Base-by-base conservation (phyloP, 2,329 filamentous ascomycete species). In the Penicillium sp. region DNA sequence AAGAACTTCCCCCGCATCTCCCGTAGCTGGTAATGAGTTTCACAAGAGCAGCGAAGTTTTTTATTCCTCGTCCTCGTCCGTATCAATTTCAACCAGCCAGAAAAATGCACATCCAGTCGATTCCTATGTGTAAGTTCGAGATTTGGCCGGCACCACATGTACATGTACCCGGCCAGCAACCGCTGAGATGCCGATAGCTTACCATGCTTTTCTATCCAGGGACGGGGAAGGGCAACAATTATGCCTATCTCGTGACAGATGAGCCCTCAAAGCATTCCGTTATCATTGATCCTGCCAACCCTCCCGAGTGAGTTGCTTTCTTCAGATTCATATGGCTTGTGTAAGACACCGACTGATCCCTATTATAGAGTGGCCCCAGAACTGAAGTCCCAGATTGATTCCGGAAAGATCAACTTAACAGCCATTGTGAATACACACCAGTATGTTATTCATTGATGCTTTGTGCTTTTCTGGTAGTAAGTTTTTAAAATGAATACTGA, bases 351-450 rank as follows among this genome's bases (percentile, higher is more conserved):
- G 34, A 51, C 11, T 5, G 2, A 5, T 34, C 9, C 31, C 16
- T 45, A 9, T 16, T 14, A 31, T 48, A 87, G 85, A 63, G 85
- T 88, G 4, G 71, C 83, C 3, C 85, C 86, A 11, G 79, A 82
- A 9, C 76, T 99, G 48, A 87, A 93, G 71, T 82, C 92, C 61
- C 87, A 90, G 55, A 87, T 90, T 5, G 76, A 86, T 36, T 77
- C 80, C 19, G 87, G 88, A 14, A 83, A 85, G 63, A 91, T 96
- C 69, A 92, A 95, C 65, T 77, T 99, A 58, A 92, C 83, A 21
- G 90, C 87, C 46, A 96, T 99, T 69, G 87, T 97, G 67, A 99
- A 99, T 71, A 99, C 94, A 1, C 94, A 99, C 69, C 93, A 97
- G 92, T 96, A 79, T 75, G 90, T 75, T 21, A 43, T 31, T 29